These are phyloP conservation scores for Phytophthora megakarya DNA, from an alignment of 352 stramenopile species.

Conservation along the genomic window DNA sequence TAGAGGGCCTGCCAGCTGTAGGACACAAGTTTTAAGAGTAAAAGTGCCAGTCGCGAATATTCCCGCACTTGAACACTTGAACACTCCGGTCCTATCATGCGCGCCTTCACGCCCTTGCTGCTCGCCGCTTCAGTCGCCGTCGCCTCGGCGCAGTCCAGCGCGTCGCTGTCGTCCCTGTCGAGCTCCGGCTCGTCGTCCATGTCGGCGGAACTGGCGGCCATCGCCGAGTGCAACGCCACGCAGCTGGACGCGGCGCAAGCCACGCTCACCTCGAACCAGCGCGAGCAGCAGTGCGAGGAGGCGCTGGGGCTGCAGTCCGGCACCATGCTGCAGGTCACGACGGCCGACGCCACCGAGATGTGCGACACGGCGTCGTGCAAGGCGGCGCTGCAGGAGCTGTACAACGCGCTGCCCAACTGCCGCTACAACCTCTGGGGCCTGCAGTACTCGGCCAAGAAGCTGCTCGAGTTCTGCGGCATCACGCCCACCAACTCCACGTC, in stretches of 20 bases:
- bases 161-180: slow-evolving; percentile 26
- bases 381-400: slow-evolving; percentile 59
- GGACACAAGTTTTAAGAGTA: slow-evolving; percentile 1
- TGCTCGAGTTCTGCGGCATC: slow-evolving; percentile 60
- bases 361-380: slow-evolving; percentile 54
- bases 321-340: slow-evolving; percentile 57
- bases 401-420: slow-evolving; percentile 65
- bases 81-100: slow-evolving; percentile 13
- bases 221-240: slow-evolving; percentile 48
- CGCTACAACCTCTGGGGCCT: slow-evolving; percentile 58
- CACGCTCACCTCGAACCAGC: slow-evolving; percentile 53
- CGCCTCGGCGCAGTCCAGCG: slow-evolving; percentile 26
- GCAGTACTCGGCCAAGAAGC: slow-evolving; percentile 41
- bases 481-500: slow-evolving; percentile 41
- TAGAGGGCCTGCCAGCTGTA: slow-evolving; percentile 12
- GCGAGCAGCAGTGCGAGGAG: slow-evolving; percentile 57
- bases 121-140: slow-evolving; percentile 24
- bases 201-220: slow-evolving; percentile 41
- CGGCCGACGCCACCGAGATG: slow-evolving; percentile 39
- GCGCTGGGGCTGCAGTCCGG: slow-evolving; percentile 28
- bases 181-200: slow-evolving; percentile 25
- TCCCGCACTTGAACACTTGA: slow-evolving; percentile 12
- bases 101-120: slow-evolving; percentile 23
- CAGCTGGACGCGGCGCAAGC: slow-evolving; percentile 46
- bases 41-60: slow-evolving; percentile 20